These are phyloP conservation scores for Pyropia yezoensis DNA, from an alignment of 23 red algal species.

Conservation along the genomic window DNA sequence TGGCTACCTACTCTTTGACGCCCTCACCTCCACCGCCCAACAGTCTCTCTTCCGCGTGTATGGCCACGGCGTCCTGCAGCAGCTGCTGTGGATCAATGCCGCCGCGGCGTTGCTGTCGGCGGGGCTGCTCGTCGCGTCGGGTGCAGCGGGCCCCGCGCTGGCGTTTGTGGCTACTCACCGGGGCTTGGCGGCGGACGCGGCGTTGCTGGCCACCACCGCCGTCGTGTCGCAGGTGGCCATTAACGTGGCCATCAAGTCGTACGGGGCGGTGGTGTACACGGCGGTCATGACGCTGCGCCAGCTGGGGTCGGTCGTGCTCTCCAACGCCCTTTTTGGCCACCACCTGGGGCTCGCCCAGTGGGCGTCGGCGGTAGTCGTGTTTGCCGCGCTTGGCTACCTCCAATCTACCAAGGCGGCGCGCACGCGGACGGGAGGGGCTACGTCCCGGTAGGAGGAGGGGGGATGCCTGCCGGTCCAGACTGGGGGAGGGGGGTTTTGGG, in stretches of 20 bases:
- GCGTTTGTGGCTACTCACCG: conserved; percentile 24
- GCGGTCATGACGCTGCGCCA: conserved; percentile 77
- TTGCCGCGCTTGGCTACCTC: conserved; percentile 25
- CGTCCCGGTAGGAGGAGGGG: too few relatives aligned
- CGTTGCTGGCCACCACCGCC: conserved; percentile 31
- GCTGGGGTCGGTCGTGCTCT: conserved; percentile 56
- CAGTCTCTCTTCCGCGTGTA: conserved; percentile 56
- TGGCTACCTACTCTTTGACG: conserved; percentile 63
- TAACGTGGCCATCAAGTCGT: conserved; percentile 55
- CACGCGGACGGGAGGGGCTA: too few relatives aligned
- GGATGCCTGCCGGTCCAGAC: too few relatives aligned
- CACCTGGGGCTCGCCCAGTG: conserved; percentile 43
- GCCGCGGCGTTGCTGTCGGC: conserved; percentile 33
- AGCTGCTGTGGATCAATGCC: conserved; percentile 80
- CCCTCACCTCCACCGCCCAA: conserved; percentile 60
- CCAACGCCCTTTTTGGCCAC: conserved; percentile 64
- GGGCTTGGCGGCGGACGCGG: conserved; percentile 17
- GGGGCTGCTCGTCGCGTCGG: conserved; percentile 9
- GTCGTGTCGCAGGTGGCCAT: conserved; percentile 82
- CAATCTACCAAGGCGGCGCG: too few relatives aligned
- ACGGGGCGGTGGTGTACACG: conserved; percentile 71
- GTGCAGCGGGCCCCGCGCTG: conserved; percentile 12
- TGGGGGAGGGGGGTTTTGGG: too few relatives aligned
- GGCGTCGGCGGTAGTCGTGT: conserved; percentile 47
- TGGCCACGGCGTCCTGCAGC: conserved; percentile 46